Percentiles rank a stretch among this genome's conserved stretches.
These are phyloP conservation scores for Diplodia sapinea DNA, from an alignment of 2,329 filamentous ascomycete species.

Conservation along the genomic window DNA sequence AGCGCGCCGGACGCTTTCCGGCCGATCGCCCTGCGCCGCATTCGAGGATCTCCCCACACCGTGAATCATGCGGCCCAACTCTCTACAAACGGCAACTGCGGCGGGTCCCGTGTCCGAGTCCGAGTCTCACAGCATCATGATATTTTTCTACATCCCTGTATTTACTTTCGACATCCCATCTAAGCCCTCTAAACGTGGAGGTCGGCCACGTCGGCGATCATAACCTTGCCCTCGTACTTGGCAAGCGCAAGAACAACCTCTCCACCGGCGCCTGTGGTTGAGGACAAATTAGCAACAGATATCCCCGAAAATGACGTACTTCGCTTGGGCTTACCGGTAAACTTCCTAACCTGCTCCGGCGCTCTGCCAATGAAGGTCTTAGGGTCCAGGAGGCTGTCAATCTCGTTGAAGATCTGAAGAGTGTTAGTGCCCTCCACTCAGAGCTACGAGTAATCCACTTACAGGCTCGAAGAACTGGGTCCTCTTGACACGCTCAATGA, in stretches of 20 bases:
- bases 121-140: neutral
- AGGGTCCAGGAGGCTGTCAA: slow-evolving; percentile 71
- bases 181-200: slow-evolving; percentile 26
- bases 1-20: slow-evolving; percentile 14
- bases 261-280: slow-evolving; percentile 14
- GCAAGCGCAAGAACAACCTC: slow-evolving; percentile 29
- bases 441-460: neutral
- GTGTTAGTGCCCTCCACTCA: neutral
- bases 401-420: slow-evolving; percentile 63
- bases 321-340: slow-evolving; percentile 37
- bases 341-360: slow-evolving; percentile 61
- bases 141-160: neutral
- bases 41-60: slow-evolving; percentile 8
- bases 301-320: neutral
- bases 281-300: neutral
- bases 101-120: neutral
- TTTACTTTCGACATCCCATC: neutral
- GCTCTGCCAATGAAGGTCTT: slow-evolving; percentile 64
- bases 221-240: slow-evolving; percentile 25
- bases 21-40: slow-evolving; percentile 9
- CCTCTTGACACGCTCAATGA: slow-evolving; percentile 76
- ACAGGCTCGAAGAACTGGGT: slow-evolving; percentile 74
- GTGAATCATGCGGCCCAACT: neutral
- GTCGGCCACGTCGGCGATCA: slow-evolving; percentile 25
- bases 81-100: neutral